Evolutionary conservation across 1,139 yeast species (phyloP), one percentile per base, ranked within the genome.

Genomic region (Blastobotrys capitulatus): DNA sequence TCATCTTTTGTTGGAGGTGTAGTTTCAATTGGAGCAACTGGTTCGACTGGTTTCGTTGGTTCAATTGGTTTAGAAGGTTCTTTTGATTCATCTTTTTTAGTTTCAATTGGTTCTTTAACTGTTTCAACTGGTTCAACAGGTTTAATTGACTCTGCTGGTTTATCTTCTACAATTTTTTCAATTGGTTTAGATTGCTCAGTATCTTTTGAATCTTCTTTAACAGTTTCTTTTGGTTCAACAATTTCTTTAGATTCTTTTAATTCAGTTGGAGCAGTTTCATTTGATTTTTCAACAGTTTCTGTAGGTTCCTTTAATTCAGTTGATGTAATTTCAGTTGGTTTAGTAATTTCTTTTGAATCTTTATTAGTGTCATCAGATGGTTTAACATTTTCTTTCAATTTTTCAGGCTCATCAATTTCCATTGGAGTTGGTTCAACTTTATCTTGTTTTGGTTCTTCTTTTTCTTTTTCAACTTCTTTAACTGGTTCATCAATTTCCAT

Each of bases 401-500:
- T 38, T 20, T 20, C 42, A 15, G 42, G 18, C 13, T 36, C 26
- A 9, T 40, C 38, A 16, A 29, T 41, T 10, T 41, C 35, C 42
- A 37, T 38, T 37, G 47, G 41, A 26, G 39, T 34, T 10, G 36
- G 20, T 19, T 35, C 32, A 8, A n/a, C 29, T 25, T 35, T 35
- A 13, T 20, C 44, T 5, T 29, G 38, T n/a, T 18, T 18, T 37
- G 20, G 19, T 38, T 38, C n/a, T 36, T 6, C 27, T 32, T 35
- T 9, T 15, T 42, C 12, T 9, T 27, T 35, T 22, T 42, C 38
- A 19, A 26, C 19, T 16, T 16, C 38, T 15, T 20, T 5, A 19
- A 16, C 22, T 7, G 38, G 38, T 19, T 35, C 38, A 20, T 41
- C 44, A 29, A 41, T 37, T 29, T 39, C 42, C 42, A 32, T 41